Evolutionary conservation across 345 rosid genomes (phyloP).

Genomic region (Gossypium sturtianum): DNA sequence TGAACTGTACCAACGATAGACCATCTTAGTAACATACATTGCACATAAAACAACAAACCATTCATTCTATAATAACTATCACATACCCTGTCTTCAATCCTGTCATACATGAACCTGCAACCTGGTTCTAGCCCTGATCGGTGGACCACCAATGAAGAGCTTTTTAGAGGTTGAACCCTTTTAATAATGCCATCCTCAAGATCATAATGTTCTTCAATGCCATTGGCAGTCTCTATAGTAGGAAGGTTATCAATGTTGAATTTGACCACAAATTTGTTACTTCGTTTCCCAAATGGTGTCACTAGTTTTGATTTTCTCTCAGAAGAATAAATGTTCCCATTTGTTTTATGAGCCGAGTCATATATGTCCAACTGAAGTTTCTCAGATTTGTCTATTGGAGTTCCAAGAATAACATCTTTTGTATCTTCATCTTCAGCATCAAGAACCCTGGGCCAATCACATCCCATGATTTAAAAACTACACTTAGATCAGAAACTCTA

Average conservation of each 20-base stretch:
- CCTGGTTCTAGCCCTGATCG: slow-evolving; percentile 64
- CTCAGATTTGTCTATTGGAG: slow-evolving; percentile 53
- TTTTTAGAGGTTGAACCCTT: slow-evolving; percentile 51
- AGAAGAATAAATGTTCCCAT: slow-evolving; percentile 55
- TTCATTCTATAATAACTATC: slow-evolving; percentile 12
- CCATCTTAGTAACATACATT: slow-evolving; percentile 3
- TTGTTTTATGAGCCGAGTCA: slow-evolving; percentile 36
- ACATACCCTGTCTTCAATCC: slow-evolving; percentile 74
- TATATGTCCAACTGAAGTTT: slow-evolving; percentile 33
- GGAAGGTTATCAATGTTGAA: slow-evolving; percentile 44
- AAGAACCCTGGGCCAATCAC: slow-evolving; percentile 45
- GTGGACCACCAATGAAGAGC: slow-evolving; percentile 56
- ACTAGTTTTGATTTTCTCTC: slow-evolving; percentile 46
- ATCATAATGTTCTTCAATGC: slow-evolving; percentile 26
- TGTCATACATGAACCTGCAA: slow-evolving; percentile 85
- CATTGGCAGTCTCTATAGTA: slow-evolving; percentile 30
- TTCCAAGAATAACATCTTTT: slow-evolving; percentile 43
- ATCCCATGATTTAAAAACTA: background rate
- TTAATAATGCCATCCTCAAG: slow-evolving; percentile 69
- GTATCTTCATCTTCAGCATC: slow-evolving; percentile 48
- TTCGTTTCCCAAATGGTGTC: slow-evolving; percentile 77
- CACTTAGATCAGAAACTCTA: background rate
- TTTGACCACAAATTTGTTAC: slow-evolving; percentile 62
- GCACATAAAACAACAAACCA: slow-evolving; percentile 10
- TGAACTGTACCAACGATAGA: slow-evolving; percentile 38